A percentile compares a stretch with the other conserved stretches of the same genome.
Evolutionary conservation across 495 filamentous ascomycete genomes (phyloP).

Genomic region (Corynascus novoguineensis): DNA sequence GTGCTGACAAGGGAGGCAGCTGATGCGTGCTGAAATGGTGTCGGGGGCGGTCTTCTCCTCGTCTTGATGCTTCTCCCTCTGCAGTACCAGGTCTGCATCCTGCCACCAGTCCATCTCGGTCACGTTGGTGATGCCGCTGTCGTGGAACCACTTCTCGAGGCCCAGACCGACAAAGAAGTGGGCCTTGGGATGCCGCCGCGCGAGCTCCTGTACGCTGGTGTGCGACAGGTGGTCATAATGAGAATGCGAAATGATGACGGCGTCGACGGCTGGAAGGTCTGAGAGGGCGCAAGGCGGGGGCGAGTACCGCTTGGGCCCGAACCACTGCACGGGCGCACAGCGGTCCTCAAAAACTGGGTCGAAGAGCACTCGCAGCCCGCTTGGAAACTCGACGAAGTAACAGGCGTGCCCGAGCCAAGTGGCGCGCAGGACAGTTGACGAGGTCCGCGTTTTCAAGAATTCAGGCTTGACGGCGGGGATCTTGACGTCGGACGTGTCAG

Average conservation of each 20-base stretch:
- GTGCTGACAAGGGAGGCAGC: constrained; percentile 85
- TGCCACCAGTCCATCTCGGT: constrained; percentile 98
- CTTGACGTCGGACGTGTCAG: constrained; percentile 57
- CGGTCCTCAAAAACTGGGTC: constrained; percentile 92
- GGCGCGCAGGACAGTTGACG: constrained; percentile 58
- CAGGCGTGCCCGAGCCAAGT: constrained; percentile 98
- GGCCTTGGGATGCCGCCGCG: constrained; percentile 65
- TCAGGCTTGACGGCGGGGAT: constrained; percentile 55
- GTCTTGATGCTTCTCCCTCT: constrained; percentile 15
- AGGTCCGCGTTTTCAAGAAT: constrained; percentile 57
- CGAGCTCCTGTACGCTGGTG: constrained; percentile 63
- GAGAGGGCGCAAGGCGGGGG: constrained; percentile 68
- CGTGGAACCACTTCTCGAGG: constrained; percentile 79
- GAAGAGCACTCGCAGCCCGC: constrained; percentile 83
- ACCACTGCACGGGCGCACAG: constrained; percentile 67
- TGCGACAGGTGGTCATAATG: constrained; percentile 93
- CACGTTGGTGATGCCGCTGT: constrained; percentile 61
- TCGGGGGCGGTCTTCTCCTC: constrained; percentile 16
- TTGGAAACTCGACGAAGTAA: constrained; percentile 88
- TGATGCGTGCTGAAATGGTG: constrained; percentile 67
- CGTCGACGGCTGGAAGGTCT: constrained; percentile 79
- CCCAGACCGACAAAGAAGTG: constrained; percentile 88
- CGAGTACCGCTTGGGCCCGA: constrained; percentile 79
- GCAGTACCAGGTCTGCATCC: constrained; percentile 63
- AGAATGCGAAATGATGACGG: constrained; percentile 85